phyloP scores from a whole-genome alignment of 2,329 filamentous ascomycete genomes.

The Aulographum hederae region DNA sequence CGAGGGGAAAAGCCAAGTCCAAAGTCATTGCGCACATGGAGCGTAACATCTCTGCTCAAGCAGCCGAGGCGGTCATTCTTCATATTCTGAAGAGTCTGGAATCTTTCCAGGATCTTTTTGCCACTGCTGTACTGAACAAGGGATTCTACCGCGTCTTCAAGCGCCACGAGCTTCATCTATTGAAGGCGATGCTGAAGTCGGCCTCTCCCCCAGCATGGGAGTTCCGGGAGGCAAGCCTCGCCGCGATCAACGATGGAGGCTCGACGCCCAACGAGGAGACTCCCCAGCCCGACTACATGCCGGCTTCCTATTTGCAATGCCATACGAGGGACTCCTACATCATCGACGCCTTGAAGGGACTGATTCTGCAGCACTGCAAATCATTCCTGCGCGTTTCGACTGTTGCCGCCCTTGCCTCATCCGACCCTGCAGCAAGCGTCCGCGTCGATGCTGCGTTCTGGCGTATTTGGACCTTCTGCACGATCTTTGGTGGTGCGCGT shows the following conservation, averaged over 20 bases:
- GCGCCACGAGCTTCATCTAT: slow-evolving; percentile 33
- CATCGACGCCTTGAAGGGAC: slow-evolving; percentile 33
- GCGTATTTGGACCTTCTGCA: slow-evolving; percentile 49
- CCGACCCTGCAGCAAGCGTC: slow-evolving; percentile 24
- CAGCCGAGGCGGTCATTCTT: slow-evolving; percentile 32
- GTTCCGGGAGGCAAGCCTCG: slow-evolving; percentile 34
- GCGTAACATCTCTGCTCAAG: slow-evolving; percentile 19
- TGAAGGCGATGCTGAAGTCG: slow-evolving; percentile 30
- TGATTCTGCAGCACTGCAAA: slow-evolving; percentile 32
- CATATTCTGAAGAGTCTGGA: slow-evolving; percentile 30
- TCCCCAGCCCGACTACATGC: slow-evolving; percentile 31
- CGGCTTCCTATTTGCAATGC: slow-evolving; percentile 30
- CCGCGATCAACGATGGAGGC: slow-evolving; percentile 18
- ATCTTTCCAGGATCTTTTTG: slow-evolving; percentile 35
- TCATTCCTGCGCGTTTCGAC: slow-evolving; percentile 10
- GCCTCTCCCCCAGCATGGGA: slow-evolving; percentile 43
- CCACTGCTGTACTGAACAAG: slow-evolving; percentile 32
- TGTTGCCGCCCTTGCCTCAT: slow-evolving; percentile 30
- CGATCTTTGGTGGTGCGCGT: slow-evolving; percentile 40
- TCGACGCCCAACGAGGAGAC: slow-evolving; percentile 2
- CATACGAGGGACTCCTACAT: slow-evolving; percentile 34
- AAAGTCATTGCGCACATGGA: slow-evolving; percentile 4
- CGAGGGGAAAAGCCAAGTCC: too few relatives aligned
- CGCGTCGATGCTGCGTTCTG: slow-evolving; percentile 44
- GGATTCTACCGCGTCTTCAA: slow-evolving; percentile 41